Evolutionary conservation across 805 yeast genomes (phyloP), one percentile per base, ranked within the genome.

Genomic region (Debaryomyces castellii): DNA sequence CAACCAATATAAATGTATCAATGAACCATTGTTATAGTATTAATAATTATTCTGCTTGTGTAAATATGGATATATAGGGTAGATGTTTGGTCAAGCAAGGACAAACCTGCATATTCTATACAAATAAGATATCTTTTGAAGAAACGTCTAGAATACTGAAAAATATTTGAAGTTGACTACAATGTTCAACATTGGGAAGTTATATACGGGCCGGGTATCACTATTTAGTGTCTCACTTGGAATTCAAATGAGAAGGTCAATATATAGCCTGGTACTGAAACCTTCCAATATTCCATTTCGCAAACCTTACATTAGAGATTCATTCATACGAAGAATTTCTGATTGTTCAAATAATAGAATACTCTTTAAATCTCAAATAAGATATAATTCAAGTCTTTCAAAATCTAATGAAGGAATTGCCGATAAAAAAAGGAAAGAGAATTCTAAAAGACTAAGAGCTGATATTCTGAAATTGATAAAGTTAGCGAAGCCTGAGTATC

Each of bases 401-500:
- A 22, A 21, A 11, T 30, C 30, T 16, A 8, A 14, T 7, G 28
- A 14, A 20, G 4, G 10, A 17, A n/a, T 7, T 9, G 16, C 17
- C 22, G 8, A 8, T 9, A 9, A 17, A 20, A 16, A 24, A 11
- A 30, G 16, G 17, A 40, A 14, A 6, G 20, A 17, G 34, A 30
- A 33, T 10, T 28, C 40, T 5, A 40, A 20, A 10, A 45, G 23
- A 25, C 40, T 46, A 34, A 37, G 21, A 9, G 37, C 45, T 14
- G 68, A 65, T 40, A 44, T 63, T 11, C 37, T 35, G 10, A 60
- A 62, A 38, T 48, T 67, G n/a, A 24, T 65, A 6, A 45, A 41
- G 14, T 46, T 62, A 20, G 66, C 62, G 42, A 62, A 56, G 40
- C 70, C 69, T 40, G 82, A 84, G 57, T 80, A 85, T 41, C 87